A percentile compares a stretch with the other conserved stretches of the same genome.
Evolutionary conservation across 768 basidiomycete genomes (phyloP).

Genomic region (Cystofilobasidium macerans): DNA sequence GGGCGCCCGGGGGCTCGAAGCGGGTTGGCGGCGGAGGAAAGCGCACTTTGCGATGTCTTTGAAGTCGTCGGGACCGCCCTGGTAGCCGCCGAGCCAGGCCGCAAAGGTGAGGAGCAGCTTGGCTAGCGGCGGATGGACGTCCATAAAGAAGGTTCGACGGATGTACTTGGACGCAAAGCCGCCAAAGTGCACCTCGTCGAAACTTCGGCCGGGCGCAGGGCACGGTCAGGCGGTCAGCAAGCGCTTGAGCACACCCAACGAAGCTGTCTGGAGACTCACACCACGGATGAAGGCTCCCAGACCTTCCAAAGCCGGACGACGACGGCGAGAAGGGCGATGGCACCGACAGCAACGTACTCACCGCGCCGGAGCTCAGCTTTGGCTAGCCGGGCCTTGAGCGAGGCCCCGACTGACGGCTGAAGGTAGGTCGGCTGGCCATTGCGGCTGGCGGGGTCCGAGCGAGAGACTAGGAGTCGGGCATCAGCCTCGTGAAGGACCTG

Average conservation of each 20-base stretch:
- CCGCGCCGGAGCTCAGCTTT: conserved; percentile 28
- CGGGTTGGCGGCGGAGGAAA: background rate
- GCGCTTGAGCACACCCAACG: background rate
- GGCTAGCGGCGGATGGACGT: conserved; percentile 94
- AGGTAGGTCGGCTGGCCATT: background rate
- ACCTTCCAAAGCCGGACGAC: conserved; percentile 79
- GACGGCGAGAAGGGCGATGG: conserved; percentile 57
- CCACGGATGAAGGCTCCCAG: conserved; percentile 77
- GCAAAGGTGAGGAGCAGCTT: conserved; percentile 90
- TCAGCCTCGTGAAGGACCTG: conserved; percentile 12
- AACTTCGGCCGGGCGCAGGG: conserved; percentile 45
- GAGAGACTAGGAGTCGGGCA: background rate
- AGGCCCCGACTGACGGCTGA: conserved; percentile 2
- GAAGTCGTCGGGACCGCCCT: conserved; percentile 80
- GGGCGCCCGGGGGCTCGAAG: too few relatives aligned
- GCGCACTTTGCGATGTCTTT: conserved; percentile 89
- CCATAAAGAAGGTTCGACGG: conserved; percentile 59
- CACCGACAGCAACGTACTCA: conserved; percentile 64
- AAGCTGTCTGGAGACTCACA: conserved; percentile 58
- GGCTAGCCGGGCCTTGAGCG: conserved; percentile 14
- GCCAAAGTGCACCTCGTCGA: conserved; percentile 97
- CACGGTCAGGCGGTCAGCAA: background rate
- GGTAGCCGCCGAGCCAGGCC: conserved; percentile 72
- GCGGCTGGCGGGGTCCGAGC: background rate
- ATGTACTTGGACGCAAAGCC: conserved; percentile 93